Evolutionary conservation across 805 yeast species (phyloP), one percentile per base, ranked within the genome.

Genomic region (Pichia scutulata): DNA sequence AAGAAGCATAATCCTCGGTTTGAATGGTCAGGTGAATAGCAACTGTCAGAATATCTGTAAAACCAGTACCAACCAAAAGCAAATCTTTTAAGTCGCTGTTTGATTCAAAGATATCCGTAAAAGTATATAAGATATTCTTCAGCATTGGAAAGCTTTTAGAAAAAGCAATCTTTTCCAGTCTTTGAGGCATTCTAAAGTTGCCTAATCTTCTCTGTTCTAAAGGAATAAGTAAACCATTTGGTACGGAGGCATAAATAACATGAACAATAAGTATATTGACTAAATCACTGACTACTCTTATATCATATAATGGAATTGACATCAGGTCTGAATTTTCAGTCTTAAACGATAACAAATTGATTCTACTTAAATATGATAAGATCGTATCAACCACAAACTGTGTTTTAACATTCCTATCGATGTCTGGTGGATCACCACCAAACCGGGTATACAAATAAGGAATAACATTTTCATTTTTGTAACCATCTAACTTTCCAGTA

Each of bases 271-370:
- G 70, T 12, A 84, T 51, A 55, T 82, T 84, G 19, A 85, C 64
- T 42, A 92, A 61, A 22, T 73, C 76, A 36, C 85, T 83, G 50
- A 93, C 77, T 4, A 79, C 75, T 61, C 82, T 85, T 75, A 92
- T 81, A 63, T 93, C 98, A 58, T 88, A 89, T 10, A 92, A 71
- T 0, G 97, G 87, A 16, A 92, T 82, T 9, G 84, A 71, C 12
- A 86, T 71, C 46, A 77, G 44, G 67, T 62, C 41, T 58, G 54
- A 42, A 10, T 45, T 49, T n/a, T 61, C 52, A 16, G 60, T 63
- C 43, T 61, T 65, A 1, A 54, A 52, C 4, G 81, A 67, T 2
- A 67, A 51, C 6, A 53, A 44, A 55, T 77, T 80, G 22, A 78
- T 70, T 39, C 67, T 57, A 2, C 57, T 41, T n/a, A 80, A 58